Conservation (phyloP, 176 grass and related monocot genomes). For the Thinopyrum elongatum region DNA sequence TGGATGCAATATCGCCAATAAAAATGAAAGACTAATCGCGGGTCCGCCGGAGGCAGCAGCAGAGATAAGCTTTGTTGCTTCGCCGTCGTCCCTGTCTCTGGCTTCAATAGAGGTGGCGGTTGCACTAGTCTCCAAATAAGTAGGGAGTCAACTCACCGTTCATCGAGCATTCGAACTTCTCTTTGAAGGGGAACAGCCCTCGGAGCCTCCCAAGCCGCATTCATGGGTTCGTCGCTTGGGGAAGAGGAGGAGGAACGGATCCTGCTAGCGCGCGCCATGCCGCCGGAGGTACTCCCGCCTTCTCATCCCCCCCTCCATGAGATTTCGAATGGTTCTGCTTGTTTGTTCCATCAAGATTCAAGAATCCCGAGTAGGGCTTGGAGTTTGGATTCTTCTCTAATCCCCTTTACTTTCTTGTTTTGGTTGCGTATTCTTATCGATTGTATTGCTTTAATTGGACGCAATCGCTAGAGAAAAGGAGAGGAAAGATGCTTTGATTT, state of each 20-base stretch:
- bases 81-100: not conserved
- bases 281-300: conserved; percentile 31
- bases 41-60: not conserved
- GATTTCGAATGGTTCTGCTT: not conserved
- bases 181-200: not conserved
- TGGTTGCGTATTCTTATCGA: not conserved
- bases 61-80: not conserved
- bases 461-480: not conserved
- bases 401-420: conserved; percentile 22
- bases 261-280: conserved; percentile 14
- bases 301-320: not conserved
- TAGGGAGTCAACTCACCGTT: not conserved
- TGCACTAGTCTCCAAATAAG: not conserved
- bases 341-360: conserved; percentile 14
- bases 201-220: conserved; percentile 8
- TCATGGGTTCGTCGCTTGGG: conserved; percentile 33
- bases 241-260: conserved; percentile 13
- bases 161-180: not conserved
- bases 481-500: no score
- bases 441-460: conserved; percentile 4
- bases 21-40: not conserved
- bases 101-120: not conserved
- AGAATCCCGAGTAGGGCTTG: conserved; percentile 1
- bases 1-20: not conserved
- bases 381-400: not conserved